Base-by-base conservation (phyloP, 345 rosid genomes). In the Geranium brycei region DNA sequence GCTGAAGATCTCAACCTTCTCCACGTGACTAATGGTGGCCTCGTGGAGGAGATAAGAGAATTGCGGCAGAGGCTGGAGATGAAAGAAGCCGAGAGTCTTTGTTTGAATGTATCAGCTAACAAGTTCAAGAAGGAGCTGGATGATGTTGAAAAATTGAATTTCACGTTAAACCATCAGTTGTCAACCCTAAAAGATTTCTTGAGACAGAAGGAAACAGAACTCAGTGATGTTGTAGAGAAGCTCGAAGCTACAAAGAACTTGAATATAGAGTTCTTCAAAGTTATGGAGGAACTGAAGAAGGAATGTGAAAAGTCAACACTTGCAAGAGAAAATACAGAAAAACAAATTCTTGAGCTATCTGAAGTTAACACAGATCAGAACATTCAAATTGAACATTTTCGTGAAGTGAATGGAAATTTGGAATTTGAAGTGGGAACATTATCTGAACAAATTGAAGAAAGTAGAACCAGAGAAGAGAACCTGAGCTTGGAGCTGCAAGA, bases 401-500 rank as follows among this genome's bases (percentile, higher is more conserved):
- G 40, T 47, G 75, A 67, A 74, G 79, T 67, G 63, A 92, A 89
- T 66, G 73, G 72, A 60, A 72, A 64, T 73, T 73, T 87, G 81
- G 83, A 78, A 75, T 71, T 74, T 0, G 80, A 84, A 70, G 81
- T 83, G 60, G 60, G 63, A 60, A 30, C 18, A 0, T 57, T 87
- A 66, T 72, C 62, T 2, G 59, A 76, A 64, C 87, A 87, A 71
- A 69, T 89, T 16, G 78, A 81, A 77, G 82, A 61, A 68, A 81
- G 31, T 58, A 76, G 80, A 66, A 65, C 77, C 18, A 73, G 77
- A 69, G 98, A 88, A 69, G 84, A 87, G 76, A 77, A 62, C 63
- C 68, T 92, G 78, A 86, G 84, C 69, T 80, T 79, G 35, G 96
- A 89, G 79, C 77, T 92, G 57, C 92, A 80, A 69, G 89, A 87